These are phyloP conservation scores for Silene conica DNA, from an alignment of 148 eudicot genomes.

Conservation along the genomic window DNA sequence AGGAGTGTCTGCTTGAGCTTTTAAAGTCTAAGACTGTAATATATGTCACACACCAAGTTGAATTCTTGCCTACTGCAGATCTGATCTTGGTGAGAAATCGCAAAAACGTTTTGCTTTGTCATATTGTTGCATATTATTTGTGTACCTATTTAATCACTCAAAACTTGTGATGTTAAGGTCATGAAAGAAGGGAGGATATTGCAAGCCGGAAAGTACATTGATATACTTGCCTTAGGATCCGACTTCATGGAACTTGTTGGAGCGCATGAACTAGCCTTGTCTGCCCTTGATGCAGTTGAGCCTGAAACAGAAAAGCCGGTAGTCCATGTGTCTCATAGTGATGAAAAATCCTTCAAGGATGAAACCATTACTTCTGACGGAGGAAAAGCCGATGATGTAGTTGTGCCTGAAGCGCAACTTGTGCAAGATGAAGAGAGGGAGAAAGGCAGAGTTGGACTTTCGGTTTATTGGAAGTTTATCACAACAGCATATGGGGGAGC, in stretches of 20 bases:
- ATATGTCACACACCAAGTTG: constrained; percentile 75
- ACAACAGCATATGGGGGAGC: constrained; percentile 68
- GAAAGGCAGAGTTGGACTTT: constrained; percentile 56
- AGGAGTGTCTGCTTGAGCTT: constrained; percentile 60
- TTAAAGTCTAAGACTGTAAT: constrained; percentile 51
- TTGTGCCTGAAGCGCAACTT: constrained; percentile 39
- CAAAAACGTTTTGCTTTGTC: neutral
- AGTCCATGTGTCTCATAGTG: constrained; percentile 9
- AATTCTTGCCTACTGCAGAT: constrained; percentile 60
- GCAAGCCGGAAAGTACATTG: constrained; percentile 63
- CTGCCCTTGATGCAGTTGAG: constrained; percentile 35
- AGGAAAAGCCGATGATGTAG: constrained; percentile 26
- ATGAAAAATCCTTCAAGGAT: constrained; percentile 1
- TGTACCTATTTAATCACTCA: neutral
- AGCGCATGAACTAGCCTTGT: constrained; percentile 64
- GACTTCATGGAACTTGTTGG: constrained; percentile 67
- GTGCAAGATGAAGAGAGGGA: constrained; percentile 75
- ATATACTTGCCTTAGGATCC: constrained; percentile 49
- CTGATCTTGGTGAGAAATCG: constrained; percentile 49
- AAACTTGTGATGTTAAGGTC: constrained; percentile 32
- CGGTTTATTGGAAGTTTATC: constrained; percentile 61
- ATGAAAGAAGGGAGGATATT: constrained; percentile 61
- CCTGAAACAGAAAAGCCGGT: neutral
- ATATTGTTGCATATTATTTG: neutral
- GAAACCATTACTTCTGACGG: constrained; percentile 19